phyloP scores from a whole-genome alignment of 2,329 filamentous ascomycete species.

The Cladosporium sp. region DNA sequence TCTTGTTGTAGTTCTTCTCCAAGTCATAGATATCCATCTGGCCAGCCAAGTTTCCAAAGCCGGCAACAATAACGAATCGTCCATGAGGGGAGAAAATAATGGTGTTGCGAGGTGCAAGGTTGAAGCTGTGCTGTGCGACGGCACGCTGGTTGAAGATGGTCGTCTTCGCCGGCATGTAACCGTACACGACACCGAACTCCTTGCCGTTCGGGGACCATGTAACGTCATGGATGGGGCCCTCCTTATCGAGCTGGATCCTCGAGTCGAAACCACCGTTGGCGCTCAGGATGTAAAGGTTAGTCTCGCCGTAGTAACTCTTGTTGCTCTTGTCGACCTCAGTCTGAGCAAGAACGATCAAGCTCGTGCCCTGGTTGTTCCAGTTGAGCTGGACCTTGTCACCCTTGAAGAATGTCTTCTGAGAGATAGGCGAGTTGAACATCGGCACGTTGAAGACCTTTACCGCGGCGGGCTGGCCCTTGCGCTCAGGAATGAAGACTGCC shows the following conservation, averaged over 20 bases:
- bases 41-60: slow-evolving; percentile 94
- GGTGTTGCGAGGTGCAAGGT: slow-evolving; percentile 85
- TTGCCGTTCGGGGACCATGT: slow-evolving; percentile 97
- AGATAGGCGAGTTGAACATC: slow-evolving; percentile 74
- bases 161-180: slow-evolving; percentile 98
- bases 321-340: slow-evolving; percentile 97
- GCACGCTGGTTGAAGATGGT: slow-evolving; percentile 95
- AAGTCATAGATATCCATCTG: slow-evolving; percentile 98
- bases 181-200: slow-evolving; percentile 96
- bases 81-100: slow-evolving; percentile 92
- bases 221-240: slow-evolving; percentile 96
- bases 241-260: slow-evolving; percentile 77
- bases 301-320: slow-evolving; percentile 99
- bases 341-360: slow-evolving; percentile 88
- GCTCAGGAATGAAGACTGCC: slow-evolving; percentile 91
- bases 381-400: slow-evolving; percentile 98
- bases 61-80: slow-evolving; percentile 87
- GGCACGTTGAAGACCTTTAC: slow-evolving; percentile 95
- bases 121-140: slow-evolving; percentile 76
- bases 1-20: slow-evolving; percentile 87
- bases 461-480: slow-evolving; percentile 85
- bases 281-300: slow-evolving; percentile 90
- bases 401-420: slow-evolving; percentile 99
- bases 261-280: slow-evolving; percentile 90
- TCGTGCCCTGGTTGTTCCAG: slow-evolving; percentile 92